Evolutionary conservation across 2,329 filamentous ascomycete genomes (phyloP), one percentile per base, ranked within the genome.

Genomic region (Cercospora sp.): DNA sequence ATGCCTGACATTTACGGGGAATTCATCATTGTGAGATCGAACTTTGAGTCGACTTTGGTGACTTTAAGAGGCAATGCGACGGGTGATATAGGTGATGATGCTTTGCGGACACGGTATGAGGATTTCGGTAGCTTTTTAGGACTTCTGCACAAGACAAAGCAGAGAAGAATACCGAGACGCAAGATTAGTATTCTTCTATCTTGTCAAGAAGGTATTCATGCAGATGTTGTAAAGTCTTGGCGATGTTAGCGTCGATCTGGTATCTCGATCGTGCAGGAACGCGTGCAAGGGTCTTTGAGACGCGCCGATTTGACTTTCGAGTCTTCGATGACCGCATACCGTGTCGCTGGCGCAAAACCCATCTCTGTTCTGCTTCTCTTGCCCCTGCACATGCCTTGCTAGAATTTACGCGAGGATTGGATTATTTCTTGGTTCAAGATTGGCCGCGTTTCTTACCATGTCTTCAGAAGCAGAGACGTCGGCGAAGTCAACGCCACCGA

Each of bases 401-500:
- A 30, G n/a, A 59, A 9, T 5, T 16, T 16, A 2, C 5, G 20
- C 48, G 5, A 12, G 5, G 12, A 36, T 36, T 59, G n/a, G n/a
- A 23, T 13, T 10, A 3, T 2, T n/a, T n/a, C 30, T 59, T 59
- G 30, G n/a, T 33, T 9, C n/a, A 2, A 7, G 1, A 2, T 20
- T 33, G 0, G 5, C 7, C 5, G 28, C 5, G 30, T 45, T 3
- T 20, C 3, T 40, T 18, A 51, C 8, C 20, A 70, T 70, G 70
- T 70, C 70, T 31, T 70, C 70, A 45, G 70, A 74, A 64, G 53
- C 69, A 30, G 71, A 67, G 40, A 63, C 67, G 16, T 69, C 69
- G 36, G 61, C 73, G 18, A 69, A 64, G 58, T 74, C 72, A 23
- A 79, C 77, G 65, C 77, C 78, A 59, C 76, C 78, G 2, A 78